Base-by-base conservation (phyloP, 257 asterid species). In the Solanum microdontum region DNA sequence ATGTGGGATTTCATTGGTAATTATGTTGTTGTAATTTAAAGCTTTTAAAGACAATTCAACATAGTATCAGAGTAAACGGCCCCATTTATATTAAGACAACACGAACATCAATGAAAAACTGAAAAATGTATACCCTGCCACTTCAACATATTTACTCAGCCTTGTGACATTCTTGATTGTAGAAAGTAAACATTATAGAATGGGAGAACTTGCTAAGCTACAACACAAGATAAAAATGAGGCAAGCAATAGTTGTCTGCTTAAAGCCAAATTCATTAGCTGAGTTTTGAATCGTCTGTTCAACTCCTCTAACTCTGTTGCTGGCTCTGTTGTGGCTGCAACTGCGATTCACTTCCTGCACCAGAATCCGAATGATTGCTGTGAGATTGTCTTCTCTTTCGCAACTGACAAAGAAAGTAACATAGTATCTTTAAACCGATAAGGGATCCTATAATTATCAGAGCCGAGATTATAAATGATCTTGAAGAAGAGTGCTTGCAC, bases 401-500 rank as follows among this genome's bases (percentile, higher is more conserved):
- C 69, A 90, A 85, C 79, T 64, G 85, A 36, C 88, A 86, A 84
- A 92, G 9, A 26, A 85, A 13, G 39, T 74, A 90, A 68, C 93
- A 92, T 2, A 93, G 30, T 4, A 92, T 73, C 15, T 92, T 92
- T 14, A 93, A 89, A 51, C 88, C 88, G 26, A 90, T 86, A 23
- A 94, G 82, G 24, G 92, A 75, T 15, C 84, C 93, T 33, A 94
- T 64, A 88, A 93, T 62, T 79, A 91, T 80, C 72, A 94, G 87
- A 77, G 90, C 93, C 12, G 95, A 89, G 79, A 94, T 74, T 10
- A 88, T 36, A 48, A 90, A 86, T 2, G 97, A 91, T 77, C 88
- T 13, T 1, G 82, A 87, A 6, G 95, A 89, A 82, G 89, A 73
- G 88, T 91, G 93, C 80, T 55, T 88, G 94, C 96, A 94, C 37